Evolutionary conservation across 2,329 filamentous ascomycete species (phyloP), one percentile per base, ranked within the genome.

Genomic region (Cladosporium sphaerospermum): DNA sequence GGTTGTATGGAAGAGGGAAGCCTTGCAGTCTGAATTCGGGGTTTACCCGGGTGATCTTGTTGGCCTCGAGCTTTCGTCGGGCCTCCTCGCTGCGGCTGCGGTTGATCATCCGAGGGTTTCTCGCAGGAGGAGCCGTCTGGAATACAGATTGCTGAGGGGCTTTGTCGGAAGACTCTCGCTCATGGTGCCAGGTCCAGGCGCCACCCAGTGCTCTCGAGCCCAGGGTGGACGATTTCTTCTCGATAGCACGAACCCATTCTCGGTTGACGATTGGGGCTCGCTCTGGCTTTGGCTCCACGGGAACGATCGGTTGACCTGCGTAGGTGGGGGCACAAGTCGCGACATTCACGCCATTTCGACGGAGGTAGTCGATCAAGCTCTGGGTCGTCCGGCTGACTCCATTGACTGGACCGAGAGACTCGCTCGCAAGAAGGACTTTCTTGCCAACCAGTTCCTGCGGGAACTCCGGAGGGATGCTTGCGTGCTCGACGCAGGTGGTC

Each of bases 351-450:
- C 82, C 84, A 59, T 87, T 72, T n/a, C 71, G 71, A 53, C 82
- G 78, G 16, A 88, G 72, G 59, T 87, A 84, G 64, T 82, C 80
- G 51, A 88, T 81, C 48, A 88, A 76, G 73, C 83, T 86, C 60
- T 83, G 72, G 0, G 85, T 88, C 4, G 84, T 88, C 56, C 83
- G 77, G 61, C 81, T 85, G 43, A 88, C 84, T n/a, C 85, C 84
- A 63, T 88, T 88, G 64, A 88, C 82, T 0, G 84, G 84, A 3
- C 84, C 84, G 54, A 86, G 84, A 0, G 83, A 87, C 64, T 88
- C 85, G 11, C 84, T 87, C 56, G 83, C 85, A 7, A 88, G 76
- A 7, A 88, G 69, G 56, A 88, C 76, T 57, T 78, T 78, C 66
- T 82, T 84, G 9, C 80, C 81, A 36, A 73, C 69, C n/a, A 87